These are phyloP conservation scores for Pezicula carpinea DNA, from an alignment of 2,329 filamentous ascomycete species.

Conservation along the genomic window DNA sequence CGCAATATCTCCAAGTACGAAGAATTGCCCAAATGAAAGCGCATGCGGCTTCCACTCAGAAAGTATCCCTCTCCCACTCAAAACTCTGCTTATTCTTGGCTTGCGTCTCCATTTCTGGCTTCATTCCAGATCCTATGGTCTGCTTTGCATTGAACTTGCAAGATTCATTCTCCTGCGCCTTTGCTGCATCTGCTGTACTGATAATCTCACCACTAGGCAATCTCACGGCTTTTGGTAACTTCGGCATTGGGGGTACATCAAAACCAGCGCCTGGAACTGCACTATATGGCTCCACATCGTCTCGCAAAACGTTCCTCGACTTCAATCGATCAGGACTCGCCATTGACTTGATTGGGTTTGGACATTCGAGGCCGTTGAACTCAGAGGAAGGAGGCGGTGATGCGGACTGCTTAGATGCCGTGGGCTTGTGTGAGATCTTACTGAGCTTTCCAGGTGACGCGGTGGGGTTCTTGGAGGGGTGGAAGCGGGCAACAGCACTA, in stretches of 20 bases:
- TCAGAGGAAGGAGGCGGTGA: conserved; percentile 14
- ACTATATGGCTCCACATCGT: conserved; percentile 4
- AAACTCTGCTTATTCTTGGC: conserved; percentile 25
- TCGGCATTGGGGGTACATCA: conserved; percentile 18
- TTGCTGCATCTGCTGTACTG: conserved; percentile 3
- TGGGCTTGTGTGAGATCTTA: conserved; percentile 1
- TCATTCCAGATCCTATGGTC: conserved; percentile 1
- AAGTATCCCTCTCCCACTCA: conserved; percentile 39
- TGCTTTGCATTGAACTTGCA: conserved; percentile 2
- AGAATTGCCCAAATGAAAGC: neutral
- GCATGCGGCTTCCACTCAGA: conserved; percentile 22
- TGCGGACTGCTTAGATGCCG: conserved; percentile 9
- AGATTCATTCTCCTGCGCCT: neutral
- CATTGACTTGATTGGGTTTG: conserved; percentile 5
- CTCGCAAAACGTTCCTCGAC: neutral
- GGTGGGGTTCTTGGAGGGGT: neutral
- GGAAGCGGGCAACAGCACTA: neutral
- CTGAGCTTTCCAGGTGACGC: neutral
- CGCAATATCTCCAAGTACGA: neutral
- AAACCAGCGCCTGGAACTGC: conserved; percentile 4
- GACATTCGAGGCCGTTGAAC: conserved; percentile 12
- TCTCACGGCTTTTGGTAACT: conserved; percentile 20
- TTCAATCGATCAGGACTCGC: neutral
- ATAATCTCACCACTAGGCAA: conserved; percentile 19
- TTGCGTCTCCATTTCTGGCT: conserved; percentile 2